Percentiles rank a stretch among this genome's conserved stretches.
Conservation (phyloP, 129 eudicot genomes). For the Silybum marianum region DNA sequence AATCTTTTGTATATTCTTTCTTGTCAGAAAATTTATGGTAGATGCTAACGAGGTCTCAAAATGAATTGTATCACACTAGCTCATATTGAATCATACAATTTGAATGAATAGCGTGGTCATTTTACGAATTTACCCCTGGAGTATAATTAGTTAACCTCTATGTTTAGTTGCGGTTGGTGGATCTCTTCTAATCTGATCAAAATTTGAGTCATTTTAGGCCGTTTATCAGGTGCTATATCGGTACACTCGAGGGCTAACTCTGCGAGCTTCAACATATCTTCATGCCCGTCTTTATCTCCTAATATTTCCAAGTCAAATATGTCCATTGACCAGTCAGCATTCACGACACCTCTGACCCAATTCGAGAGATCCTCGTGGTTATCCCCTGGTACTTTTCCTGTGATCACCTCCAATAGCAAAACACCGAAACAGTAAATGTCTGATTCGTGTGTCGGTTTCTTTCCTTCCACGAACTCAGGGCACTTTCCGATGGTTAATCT, state of each 20-base stretch:
- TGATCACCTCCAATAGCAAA: constrained; percentile 59
- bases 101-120: not conserved
- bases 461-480: constrained; percentile 53
- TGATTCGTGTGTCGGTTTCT: constrained; percentile 47
- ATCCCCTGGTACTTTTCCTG: constrained; percentile 57
- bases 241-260: constrained; percentile 73
- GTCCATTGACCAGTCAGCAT: constrained; percentile 68
- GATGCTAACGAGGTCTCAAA: not conserved
- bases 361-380: constrained; percentile 46
- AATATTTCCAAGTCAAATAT: constrained; percentile 72
- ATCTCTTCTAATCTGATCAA: constrained; percentile 54
- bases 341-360: constrained; percentile 60
- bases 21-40: not conserved
- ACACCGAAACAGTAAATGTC: constrained; percentile 75
- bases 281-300: constrained; percentile 65
- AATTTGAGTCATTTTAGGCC: constrained; percentile 58
- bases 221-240: constrained; percentile 46
- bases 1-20: not conserved
- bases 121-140: not conserved
- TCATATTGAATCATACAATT: not conserved
- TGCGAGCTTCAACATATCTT: constrained; percentile 70
- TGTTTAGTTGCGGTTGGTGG: constrained; percentile 8
- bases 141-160: constrained; percentile 17
- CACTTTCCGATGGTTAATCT: constrained; percentile 43
- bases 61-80: not conserved